Base-by-base conservation (phyloP, 495 filamentous ascomycete species). In the Hypomontagnella monticulosa region DNA sequence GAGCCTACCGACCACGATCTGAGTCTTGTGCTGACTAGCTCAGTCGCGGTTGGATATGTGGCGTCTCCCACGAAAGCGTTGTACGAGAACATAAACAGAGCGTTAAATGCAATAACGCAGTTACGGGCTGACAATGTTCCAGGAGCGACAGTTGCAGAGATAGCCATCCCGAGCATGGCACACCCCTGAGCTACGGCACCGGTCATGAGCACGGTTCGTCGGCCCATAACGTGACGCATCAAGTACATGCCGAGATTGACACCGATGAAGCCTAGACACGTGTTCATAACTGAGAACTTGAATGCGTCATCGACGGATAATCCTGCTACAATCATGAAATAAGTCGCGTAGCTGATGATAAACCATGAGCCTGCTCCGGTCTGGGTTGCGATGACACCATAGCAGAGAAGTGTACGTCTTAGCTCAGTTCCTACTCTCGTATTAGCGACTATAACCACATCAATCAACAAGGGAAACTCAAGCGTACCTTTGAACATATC, bases 1-100 rank as follows among this genome's bases (percentile, higher is more conserved):
- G 77, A 79, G 1, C 82, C 83, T 4, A 85, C 78, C 0, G 80
- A 84, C 74, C 79, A 82, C 7, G 81, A 80, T 15, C 83, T 67
- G 38, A 84, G 61, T n/a, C 81, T 73, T 40, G 79, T 80, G 48
- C 77, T 81, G 2, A 81, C 76, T 19, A 81, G 62, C 54, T 84
- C 81, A 0, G 77, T 77, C 10, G 74, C 73, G 11, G 73, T 76
- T 47, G 78, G 78, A 59, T 78, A 79, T 44, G 79, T 73, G 5
- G 75, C 78, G 2, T 78, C 78, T 0, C 78, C 76, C 20, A 77
- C 75, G 12, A 77, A 77, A n/a, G 75, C 46, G 20, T 77, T 77
- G n/a, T 78, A 78, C 0, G 73, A 63, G 57, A 77, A 77, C 3
- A 61, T 67, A 43, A 61, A 74, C 18, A 69, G 41, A 16, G 63